A percentile compares a stretch with the other conserved stretches of the same genome.
Conservation (phyloP, 495 filamentous ascomycete genomes). For the Podospora appendiculata region DNA sequence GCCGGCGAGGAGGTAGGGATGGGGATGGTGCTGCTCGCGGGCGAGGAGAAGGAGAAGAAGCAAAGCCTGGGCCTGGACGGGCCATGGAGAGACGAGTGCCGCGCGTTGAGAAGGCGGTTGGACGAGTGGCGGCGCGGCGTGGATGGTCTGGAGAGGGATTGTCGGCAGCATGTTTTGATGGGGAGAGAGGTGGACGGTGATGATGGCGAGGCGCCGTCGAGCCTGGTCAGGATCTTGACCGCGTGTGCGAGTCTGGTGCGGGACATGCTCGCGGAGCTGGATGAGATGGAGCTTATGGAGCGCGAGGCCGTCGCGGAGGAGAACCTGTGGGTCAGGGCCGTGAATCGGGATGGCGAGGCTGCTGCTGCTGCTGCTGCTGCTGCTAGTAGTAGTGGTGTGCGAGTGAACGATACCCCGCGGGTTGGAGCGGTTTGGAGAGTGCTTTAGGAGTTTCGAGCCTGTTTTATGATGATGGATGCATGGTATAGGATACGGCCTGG, state of each 20-base stretch:
- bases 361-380: slow-evolving; percentile 12
- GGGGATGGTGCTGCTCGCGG: slow-evolving; percentile 1
- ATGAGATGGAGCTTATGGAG: slow-evolving; percentile 40
- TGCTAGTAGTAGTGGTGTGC: background rate
- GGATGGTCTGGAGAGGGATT: slow-evolving; percentile 12
- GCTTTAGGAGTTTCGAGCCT: slow-evolving; percentile 2
- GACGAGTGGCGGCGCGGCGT: slow-evolving; percentile 35
- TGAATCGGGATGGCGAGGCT: slow-evolving; percentile 31
- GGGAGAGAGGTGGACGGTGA: background rate
- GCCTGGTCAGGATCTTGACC: slow-evolving; percentile 30
- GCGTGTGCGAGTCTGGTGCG: slow-evolving; percentile 30
- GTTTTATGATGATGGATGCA: too few relatives aligned
- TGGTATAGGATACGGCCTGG: too few relatives aligned
- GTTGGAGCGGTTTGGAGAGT: slow-evolving; percentile 28
- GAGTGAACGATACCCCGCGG: background rate
- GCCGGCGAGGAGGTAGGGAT: background rate
- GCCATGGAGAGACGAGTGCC: slow-evolving; percentile 37
- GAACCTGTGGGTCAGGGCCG: slow-evolving; percentile 37
- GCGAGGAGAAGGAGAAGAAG: slow-evolving; percentile 13
- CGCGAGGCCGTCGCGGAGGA: slow-evolving; percentile 34
- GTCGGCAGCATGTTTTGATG: background rate
- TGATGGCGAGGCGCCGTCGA: background rate
- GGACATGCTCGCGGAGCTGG: slow-evolving; percentile 42
- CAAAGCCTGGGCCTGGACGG: slow-evolving; percentile 31
- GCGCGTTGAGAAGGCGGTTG: slow-evolving; percentile 28